phyloP scores from a whole-genome alignment of 495 filamentous ascomycete genomes.

The Xylaria flabelliformis region DNA sequence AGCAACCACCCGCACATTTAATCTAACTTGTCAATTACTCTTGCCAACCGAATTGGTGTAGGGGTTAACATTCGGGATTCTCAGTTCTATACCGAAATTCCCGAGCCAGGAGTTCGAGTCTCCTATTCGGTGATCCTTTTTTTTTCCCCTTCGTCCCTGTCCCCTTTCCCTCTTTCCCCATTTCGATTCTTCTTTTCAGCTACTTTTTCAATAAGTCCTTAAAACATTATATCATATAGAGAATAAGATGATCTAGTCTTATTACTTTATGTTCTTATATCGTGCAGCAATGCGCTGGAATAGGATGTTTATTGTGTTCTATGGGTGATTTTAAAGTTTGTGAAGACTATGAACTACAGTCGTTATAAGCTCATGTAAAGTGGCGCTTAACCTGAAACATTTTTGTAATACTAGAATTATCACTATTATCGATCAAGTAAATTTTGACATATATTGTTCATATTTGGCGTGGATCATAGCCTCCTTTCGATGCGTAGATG shows the following conservation, averaged over 20 bases:
- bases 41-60: slow-evolving; percentile 28
- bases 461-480: not conserved
- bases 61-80: slow-evolving; percentile 28
- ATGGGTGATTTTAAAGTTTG: not conserved
- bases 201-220: not conserved
- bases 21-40: not conserved
- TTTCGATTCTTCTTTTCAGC: not conserved
- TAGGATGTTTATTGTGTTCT: not conserved
- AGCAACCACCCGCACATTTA: not conserved
- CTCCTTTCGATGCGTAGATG: not conserved
- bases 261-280: not conserved
- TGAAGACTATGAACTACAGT: not conserved
- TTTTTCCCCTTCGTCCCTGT: not conserved
- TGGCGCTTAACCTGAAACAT: not conserved
- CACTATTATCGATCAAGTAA: not conserved
- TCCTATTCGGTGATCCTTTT: slow-evolving; percentile 30
- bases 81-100: slow-evolving; percentile 19
- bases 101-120: slow-evolving; percentile 29
- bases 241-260: not conserved
- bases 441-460: not conserved
- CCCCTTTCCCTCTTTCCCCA: not conserved
- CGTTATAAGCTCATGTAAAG: not conserved
- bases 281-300: not conserved
- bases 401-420: not conserved
- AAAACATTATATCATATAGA: not conserved